Evolutionary conservation across 2,329 filamentous ascomycete species (phyloP), one percentile per base, ranked within the genome.

Genomic region (Allantophomopsis lycopodina): DNA sequence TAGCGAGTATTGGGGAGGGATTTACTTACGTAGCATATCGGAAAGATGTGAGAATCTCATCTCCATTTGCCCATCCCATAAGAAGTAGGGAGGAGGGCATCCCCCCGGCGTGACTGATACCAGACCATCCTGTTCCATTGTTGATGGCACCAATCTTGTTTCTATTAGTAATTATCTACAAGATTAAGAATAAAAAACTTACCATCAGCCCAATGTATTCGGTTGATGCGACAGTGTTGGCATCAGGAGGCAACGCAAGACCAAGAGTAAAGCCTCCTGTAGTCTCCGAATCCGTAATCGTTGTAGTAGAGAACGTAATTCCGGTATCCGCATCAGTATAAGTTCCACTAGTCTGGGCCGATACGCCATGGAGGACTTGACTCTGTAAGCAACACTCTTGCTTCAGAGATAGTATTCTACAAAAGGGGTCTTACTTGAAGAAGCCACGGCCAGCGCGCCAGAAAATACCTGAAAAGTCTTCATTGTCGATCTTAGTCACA

Each of bases 141-240:
- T 40, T 61, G 48, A 52, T 66, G 64, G 60, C 64, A 51, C 68
- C 70, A 44, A 38, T 36, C 42, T 44, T 13, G 34, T 13, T 41
- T 7, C 7, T 18, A 39, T 41, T 34, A 40, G 40, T n/a, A 32
- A 8, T 14, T 14, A 8, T 14, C 16, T 33, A 18, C 12, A 7
- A 28, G 23, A 8, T 28, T 8, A 8, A 15, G 14, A 11, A 31
- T 6, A 13, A 16, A 11, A 2, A 37, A 39, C 40, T 47, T 46
- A 76, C 73, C 36, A 77, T 57, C 37, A 71, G 64, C 31, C 74
- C 75, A 41, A 79, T 71, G 47, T 76, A 77, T 50, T 79, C 75
- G 35, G 59, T 64, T 5, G 64, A 61, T 39, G 68, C 64, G 16
- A 52, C 63, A 0, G 57, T 63, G 35, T 66, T 45, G 2, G 68